Percentiles rank a stretch among this genome's conserved stretches.
phyloP scores from a whole-genome alignment of 2,329 filamentous ascomycete genomes.

The Fusarium beomiforme region DNA sequence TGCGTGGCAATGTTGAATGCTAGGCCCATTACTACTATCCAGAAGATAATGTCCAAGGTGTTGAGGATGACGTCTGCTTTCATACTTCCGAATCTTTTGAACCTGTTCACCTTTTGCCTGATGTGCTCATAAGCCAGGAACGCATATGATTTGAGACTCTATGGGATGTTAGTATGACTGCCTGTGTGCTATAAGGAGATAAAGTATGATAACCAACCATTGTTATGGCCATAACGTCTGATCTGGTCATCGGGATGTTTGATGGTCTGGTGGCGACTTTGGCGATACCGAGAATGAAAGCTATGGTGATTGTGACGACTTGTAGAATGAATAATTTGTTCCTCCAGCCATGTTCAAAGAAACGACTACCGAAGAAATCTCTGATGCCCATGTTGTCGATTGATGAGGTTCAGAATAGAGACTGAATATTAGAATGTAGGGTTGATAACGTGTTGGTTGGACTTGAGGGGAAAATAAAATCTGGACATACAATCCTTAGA shows the following conservation, averaged over 20 bases:
- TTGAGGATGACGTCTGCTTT: slow-evolving; percentile 41
- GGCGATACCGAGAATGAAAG: slow-evolving; percentile 16
- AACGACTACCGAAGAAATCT: slow-evolving; percentile 19
- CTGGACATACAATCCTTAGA: too few species aligned
- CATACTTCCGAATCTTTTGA: slow-evolving; percentile 35
- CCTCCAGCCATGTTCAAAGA: slow-evolving; percentile 26
- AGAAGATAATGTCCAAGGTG: slow-evolving; percentile 41
- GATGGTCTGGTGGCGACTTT: slow-evolving; percentile 21
- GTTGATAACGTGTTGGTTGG: background rate
- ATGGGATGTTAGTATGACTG: background rate
- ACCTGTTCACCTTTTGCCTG: slow-evolving; percentile 42
- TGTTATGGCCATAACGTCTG: slow-evolving; percentile 32
- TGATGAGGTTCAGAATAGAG: background rate
- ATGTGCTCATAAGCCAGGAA: slow-evolving; percentile 28
- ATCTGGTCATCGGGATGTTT: slow-evolving; percentile 13
- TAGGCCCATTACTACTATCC: slow-evolving; percentile 42
- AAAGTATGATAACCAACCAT: slow-evolving; percentile 9
- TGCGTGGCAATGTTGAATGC: slow-evolving; percentile 19
- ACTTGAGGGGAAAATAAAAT: too few species aligned
- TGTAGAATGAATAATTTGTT: slow-evolving; percentile 15
- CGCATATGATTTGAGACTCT: slow-evolving; percentile 18
- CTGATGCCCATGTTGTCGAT: slow-evolving; percentile 5
- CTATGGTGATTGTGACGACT: background rate
- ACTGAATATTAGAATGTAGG: accelerated
- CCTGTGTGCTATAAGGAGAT: too few species aligned